Base-by-base conservation (phyloP, 225 moss, liverwort and hornwort species). In the Asterella californica region DNA sequence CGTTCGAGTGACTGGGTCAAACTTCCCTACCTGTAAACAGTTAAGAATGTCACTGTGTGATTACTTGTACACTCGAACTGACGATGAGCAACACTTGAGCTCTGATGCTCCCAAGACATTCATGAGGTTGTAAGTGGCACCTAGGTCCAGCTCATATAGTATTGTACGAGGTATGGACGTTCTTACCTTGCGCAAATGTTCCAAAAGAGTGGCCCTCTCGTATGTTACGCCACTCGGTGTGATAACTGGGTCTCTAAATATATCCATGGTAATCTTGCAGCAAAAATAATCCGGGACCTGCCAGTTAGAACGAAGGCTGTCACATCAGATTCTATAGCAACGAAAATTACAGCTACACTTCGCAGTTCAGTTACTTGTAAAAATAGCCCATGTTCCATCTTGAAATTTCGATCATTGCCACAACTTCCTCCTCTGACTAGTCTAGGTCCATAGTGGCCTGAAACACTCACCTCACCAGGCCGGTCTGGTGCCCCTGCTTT, bases 191-290 rank as follows among this genome's bases (percentile, higher is more conserved):
- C 89, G 87, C 22, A 95, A 85, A 84, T 95, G 95, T 80, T 95
- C 92, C 87, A 93, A 84, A 69, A 95, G 84, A 76, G 88, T 84
- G 78, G 90, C 91, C 89, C 91, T 91, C 87, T 95, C 95, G 66
- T 95, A 95, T 50, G 93, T 93, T 70, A 93, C 91, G 63, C 95
- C 95, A 85, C 95, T 91, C 45, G 95, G 93, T 29, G 93, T 93
- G 62, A 92, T 90, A 72, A 95, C 95, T 62, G 95, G 95, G 83
- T 95, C 95, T 87, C 93, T 92, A 80, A 95, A 93, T 77, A 95
- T 90, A 80, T 95, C 95, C 95, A 93, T 95, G 69, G 90, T 92
- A 37, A 95, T 92, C 83, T 93, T 91, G 88, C 95, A 95, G 78
- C 92, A 93, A 83, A 95, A 87, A 86, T 95, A 87, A 85, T 95